Percentiles rank a stretch among this genome's conserved stretches.
These are phyloP conservation scores for Populus hybrid DNA, from an alignment of 441 rosid species.

Conservation along the genomic window DNA sequence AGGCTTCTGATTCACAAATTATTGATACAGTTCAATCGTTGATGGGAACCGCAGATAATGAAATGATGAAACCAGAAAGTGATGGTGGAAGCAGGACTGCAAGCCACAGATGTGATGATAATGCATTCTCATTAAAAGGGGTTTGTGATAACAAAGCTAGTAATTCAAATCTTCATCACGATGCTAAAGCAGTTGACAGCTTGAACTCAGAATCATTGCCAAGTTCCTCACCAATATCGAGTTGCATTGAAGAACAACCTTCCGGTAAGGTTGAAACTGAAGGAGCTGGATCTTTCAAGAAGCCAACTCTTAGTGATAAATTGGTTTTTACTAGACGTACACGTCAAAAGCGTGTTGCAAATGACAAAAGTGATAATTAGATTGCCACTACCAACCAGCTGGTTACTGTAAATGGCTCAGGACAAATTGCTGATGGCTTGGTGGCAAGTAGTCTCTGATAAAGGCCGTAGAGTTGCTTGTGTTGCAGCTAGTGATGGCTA, in stretches of 20 bases:
- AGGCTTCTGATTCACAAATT: constrained; percentile 19
- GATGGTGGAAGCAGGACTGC: constrained; percentile 11
- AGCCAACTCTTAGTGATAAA: background rate
- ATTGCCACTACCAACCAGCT: background rate
- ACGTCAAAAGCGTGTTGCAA: constrained; percentile 10
- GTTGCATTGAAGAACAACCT: constrained; percentile 1
- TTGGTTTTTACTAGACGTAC: constrained; percentile 8
- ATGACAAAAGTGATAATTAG: constrained; percentile 10
- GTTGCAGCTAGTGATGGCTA: background rate
- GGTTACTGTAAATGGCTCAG: constrained; percentile 2
- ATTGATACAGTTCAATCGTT: constrained; percentile 10
- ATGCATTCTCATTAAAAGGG: background rate
- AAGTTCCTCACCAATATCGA: constrained; percentile 1
- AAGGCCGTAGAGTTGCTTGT: constrained; percentile 7
- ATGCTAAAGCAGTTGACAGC: constrained; percentile 3
- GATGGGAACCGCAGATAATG: constrained; percentile 6
- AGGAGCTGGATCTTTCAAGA: constrained; percentile 16
- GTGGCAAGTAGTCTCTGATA: constrained; percentile 9
- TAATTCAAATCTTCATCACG: constrained; percentile 7
- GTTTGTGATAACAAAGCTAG: background rate
- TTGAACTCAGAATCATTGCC: constrained; percentile 10
- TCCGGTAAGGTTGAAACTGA: constrained; percentile 13
- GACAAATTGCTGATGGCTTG: constrained; percentile 5
- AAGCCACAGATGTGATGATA: constrained; percentile 4
- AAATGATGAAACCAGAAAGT: constrained; percentile 7